phyloP scores from a whole-genome alignment of 345 rosid genomes.

The Populus simonii region DNA sequence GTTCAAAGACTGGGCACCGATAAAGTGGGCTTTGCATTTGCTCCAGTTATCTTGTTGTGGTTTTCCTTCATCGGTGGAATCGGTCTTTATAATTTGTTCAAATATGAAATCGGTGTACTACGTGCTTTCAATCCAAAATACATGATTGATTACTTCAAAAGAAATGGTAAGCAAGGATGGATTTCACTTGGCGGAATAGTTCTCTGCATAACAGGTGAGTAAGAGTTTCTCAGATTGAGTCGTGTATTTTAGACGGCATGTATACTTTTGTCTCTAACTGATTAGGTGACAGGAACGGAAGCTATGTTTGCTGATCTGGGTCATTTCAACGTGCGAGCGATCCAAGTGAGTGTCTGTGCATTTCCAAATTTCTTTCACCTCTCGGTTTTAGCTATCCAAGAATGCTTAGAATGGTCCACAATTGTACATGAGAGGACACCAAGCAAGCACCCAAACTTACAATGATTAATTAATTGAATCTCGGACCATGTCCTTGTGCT shows the following conservation, averaged over 20 bases:
- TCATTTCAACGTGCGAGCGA: conserved; percentile 45
- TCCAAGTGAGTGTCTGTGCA: conserved; percentile 43
- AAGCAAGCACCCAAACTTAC: too few species aligned
- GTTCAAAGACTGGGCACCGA: conserved; percentile 50
- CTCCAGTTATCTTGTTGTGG: conserved; percentile 47
- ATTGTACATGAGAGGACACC: too few species aligned
- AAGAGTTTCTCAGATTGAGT: too few species aligned
- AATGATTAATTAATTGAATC: too few species aligned
- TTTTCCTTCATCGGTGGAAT: conserved; percentile 28
- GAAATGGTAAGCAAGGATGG: conserved; percentile 52
- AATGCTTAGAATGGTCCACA: too few species aligned
- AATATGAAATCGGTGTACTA: conserved; percentile 32
- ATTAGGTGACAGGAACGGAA: conserved; percentile 32
- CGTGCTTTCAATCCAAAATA: conserved; percentile 57
- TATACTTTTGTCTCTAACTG: too few species aligned
- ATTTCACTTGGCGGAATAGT: conserved; percentile 71
- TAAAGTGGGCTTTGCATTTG: conserved; percentile 48
- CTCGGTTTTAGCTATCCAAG: too few species aligned
- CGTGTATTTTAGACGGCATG: too few species aligned
- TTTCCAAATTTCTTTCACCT: too few species aligned
- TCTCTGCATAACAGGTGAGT: conserved; percentile 64
- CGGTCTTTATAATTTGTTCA: conserved; percentile 41
- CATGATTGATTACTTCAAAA: conserved; percentile 49
- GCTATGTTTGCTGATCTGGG: conserved; percentile 63
- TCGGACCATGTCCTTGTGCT: too few species aligned